Percentiles rank a stretch among this genome's conserved stretches.
Conservation (phyloP, 2,329 filamentous ascomycete species). For the Epicoccum sorghinum region DNA sequence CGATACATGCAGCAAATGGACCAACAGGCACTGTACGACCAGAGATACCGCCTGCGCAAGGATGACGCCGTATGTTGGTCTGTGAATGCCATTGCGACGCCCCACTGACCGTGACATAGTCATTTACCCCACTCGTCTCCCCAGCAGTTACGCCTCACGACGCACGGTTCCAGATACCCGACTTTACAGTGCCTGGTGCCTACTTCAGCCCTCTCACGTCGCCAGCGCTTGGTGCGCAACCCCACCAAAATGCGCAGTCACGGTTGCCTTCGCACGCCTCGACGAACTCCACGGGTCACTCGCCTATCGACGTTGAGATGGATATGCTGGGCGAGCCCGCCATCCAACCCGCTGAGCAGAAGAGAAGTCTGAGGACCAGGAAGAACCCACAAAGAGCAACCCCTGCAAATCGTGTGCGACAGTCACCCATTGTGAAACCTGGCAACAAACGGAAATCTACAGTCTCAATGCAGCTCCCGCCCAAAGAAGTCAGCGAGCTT, state of each 20-base stretch:
- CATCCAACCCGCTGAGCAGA: constrained; percentile 50
- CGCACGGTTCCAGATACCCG: constrained; percentile 64
- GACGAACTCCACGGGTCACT: constrained; percentile 58
- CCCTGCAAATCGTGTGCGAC: constrained; percentile 61
- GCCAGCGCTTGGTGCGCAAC: constrained; percentile 77
- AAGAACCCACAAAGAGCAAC: constrained; percentile 57
- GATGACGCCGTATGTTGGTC: constrained; percentile 66
- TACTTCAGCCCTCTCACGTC: constrained; percentile 87
- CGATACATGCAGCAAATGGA: constrained; percentile 60
- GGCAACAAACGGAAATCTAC: constrained; percentile 55
- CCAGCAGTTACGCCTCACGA: constrained; percentile 85
- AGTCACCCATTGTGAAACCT: constrained; percentile 76
- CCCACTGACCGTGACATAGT: constrained; percentile 59
- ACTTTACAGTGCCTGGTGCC: constrained; percentile 68
- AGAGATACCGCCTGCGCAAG: constrained; percentile 68
- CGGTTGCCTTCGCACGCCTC: constrained; percentile 48
- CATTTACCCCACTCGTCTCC: constrained; percentile 80
- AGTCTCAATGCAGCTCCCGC: constrained; percentile 51
- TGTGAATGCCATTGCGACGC: not conserved
- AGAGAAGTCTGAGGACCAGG: constrained; percentile 49
- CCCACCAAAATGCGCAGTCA: constrained; percentile 41
- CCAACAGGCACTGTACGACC: constrained; percentile 69
- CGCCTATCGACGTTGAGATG: constrained; percentile 54
- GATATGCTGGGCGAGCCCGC: constrained; percentile 51
- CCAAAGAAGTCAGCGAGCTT: constrained; percentile 53